A percentile compares a stretch with the other conserved stretches of the same genome.
phyloP scores from a whole-genome alignment of 306 rosid genomes.

The Glycine latifolia region DNA sequence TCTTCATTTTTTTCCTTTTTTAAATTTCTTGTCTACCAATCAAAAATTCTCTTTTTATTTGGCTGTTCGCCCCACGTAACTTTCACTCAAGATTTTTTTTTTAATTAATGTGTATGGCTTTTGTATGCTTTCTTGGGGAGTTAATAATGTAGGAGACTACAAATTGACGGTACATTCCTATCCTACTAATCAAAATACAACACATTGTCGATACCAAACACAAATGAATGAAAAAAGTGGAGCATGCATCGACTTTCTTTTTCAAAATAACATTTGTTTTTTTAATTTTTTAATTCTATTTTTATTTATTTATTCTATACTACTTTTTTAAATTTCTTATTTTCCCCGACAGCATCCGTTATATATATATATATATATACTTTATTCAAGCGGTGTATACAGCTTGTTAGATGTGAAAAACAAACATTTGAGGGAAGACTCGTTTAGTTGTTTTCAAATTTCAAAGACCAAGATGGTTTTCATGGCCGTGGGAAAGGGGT shows the following conservation, averaged over 20 bases:
- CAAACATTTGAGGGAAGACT: no score
- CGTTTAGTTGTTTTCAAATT: constrained; percentile 13
- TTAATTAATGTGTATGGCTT: no score
- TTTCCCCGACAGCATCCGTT: no score
- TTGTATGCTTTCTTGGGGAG: no score
- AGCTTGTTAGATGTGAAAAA: no score
- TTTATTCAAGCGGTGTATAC: no score
- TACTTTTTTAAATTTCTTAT: no score
- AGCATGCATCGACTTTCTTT: constrained; percentile 1
- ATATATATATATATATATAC: no score
- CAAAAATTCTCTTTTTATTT: not conserved
- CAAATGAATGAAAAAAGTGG: constrained; percentile 26
- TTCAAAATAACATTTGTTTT: not conserved
- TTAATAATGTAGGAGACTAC: constrained; percentile 24
- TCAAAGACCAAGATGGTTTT: constrained; percentile 3
- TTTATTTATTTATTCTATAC: no score
- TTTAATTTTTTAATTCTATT: no score
- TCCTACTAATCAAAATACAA: constrained; percentile 15
- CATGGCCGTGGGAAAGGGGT: constrained; percentile 27
- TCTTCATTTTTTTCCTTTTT: not conserved
- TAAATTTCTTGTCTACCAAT: not conserved
- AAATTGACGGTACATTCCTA: constrained; percentile 7
- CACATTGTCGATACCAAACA: constrained; percentile 10
- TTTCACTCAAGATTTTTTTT: not conserved
- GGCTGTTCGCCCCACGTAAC: constrained; percentile 29